Percentiles rank a stretch among this genome's conserved stretches.
phyloP scores from a whole-genome alignment of 441 rosid species.

The Syzygium syzygioides region DNA sequence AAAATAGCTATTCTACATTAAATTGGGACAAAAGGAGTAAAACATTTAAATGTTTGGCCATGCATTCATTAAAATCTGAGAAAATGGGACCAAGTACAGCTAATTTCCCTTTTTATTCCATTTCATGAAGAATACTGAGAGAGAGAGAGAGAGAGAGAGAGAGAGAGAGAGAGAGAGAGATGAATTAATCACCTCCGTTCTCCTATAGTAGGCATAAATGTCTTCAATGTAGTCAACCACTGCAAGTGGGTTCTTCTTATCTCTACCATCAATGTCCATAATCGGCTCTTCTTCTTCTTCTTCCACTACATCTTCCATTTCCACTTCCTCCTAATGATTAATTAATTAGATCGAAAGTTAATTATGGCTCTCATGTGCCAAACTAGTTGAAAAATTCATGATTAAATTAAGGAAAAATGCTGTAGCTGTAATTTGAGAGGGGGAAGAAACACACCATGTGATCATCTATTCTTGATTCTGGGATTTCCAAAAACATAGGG shows the following conservation, averaged over 20 bases:
- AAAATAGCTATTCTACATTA: not conserved
- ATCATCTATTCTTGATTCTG: not conserved
- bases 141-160: not conserved
- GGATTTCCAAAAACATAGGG: not conserved
- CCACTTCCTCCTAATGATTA: conserved; percentile 9
- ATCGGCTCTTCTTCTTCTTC: not conserved
- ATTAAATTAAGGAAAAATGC: not conserved
- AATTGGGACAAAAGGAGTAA: not conserved
- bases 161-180: not conserved
- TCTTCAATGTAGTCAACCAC: conserved; percentile 18
- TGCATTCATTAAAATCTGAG: not conserved
- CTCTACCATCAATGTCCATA: conserved; percentile 16
- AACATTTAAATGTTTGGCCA: not conserved
- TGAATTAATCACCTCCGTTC: conserved; percentile 7
- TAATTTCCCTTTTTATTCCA: not conserved
- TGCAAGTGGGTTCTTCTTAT: conserved; percentile 19
- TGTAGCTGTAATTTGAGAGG: not conserved
- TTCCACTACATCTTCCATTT: conserved; percentile 11
- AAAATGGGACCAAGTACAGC: not conserved
- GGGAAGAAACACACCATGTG: not conserved
- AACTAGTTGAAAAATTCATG: not conserved
- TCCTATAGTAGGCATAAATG: conserved; percentile 12
- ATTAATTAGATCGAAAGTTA: not conserved
- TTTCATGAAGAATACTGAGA: not conserved
- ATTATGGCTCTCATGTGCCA: not conserved